phyloP scores from a whole-genome alignment of 257 asterid species.

The Coffea eugenioides region DNA sequence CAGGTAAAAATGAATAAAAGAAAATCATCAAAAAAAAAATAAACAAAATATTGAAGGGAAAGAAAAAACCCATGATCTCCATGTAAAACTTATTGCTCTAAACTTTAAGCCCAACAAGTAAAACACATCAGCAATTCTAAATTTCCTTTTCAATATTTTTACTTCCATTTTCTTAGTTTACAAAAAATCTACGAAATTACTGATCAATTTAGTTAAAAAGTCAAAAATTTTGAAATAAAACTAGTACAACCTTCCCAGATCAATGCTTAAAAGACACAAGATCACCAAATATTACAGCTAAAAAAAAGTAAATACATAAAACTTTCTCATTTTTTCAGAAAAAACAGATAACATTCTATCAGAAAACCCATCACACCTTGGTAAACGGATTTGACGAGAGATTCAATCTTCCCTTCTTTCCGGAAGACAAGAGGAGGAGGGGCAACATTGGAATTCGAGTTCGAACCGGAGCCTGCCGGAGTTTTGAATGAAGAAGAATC shows the following conservation, averaged over 20 bases:
- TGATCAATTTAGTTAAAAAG: not conserved
- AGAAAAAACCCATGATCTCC: not conserved
- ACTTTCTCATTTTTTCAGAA: not conserved
- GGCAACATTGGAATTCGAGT: constrained; percentile 15
- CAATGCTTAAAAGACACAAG: not conserved
- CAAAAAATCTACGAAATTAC: not conserved
- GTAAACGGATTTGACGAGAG: constrained; percentile 85
- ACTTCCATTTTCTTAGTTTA: not conserved
- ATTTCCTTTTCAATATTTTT: not conserved
- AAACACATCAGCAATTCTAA: not conserved
- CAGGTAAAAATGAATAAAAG: no score
- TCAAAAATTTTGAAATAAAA: not conserved
- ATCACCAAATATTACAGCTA: constrained; percentile 8
- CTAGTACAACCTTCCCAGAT: not conserved
- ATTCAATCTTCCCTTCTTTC: constrained; percentile 77
- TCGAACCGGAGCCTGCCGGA: no score
- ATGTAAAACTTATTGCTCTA: not conserved
- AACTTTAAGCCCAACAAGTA: not conserved
- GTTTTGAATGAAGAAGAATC: constrained; percentile 25
- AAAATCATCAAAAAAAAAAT: not conserved
- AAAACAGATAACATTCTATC: not conserved
- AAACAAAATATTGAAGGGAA: no score
- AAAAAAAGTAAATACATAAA: not conserved
- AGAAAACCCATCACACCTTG: constrained; percentile 28
- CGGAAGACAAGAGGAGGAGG: constrained; percentile 66